Base-by-base conservation (phyloP, 345 rosid genomes). In the Arabidopsis arenosa region DNA sequence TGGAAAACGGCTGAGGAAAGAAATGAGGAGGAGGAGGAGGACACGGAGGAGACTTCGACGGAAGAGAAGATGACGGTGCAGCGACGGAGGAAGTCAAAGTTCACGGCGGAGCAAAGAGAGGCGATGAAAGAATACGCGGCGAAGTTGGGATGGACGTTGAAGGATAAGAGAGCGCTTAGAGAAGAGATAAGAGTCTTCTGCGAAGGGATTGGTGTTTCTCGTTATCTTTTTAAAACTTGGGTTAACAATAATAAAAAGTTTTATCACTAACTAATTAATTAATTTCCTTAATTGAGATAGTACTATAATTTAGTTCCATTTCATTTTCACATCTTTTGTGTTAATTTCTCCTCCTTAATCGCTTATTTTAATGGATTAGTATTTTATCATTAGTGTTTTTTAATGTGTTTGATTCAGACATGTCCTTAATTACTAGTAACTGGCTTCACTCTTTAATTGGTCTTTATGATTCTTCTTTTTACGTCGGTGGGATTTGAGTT, bases 101-200 rank as follows among this genome's bases (percentile, higher is more conserved):
- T 83, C 75, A 69, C 79, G 66, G 63, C 8, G 59, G 75, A 56
- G 63, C 81, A 83, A 49, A 80, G 66, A 21, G 78, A 77, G 9
- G 80, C 85, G 4, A 80, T 80, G 82, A 70, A 61, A 61, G 75
- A 37, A 1, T 80, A 77, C 9, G 83, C 83, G 56, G 82, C 40
- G 56, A 74, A 73, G 61, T n/a, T 83, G 6, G 83, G 83, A 17
- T 77, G 85, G 85, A 77, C 78, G 53, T 60, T 83, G 75, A 74
- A 79, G 75, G 74, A 74, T 63, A 80, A 77, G 76, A 61, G 78
- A 73, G 70, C 26, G 3, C 41, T 70, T 41, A 40, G 70, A 71
- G 83, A 51, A 32, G 82, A 83, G 75, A 62, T 80, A 62, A 74
- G 75, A 28, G 73, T 70, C 39, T 80, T 83, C 30, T 83, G 85